Evolutionary conservation across 768 basidiomycete species (phyloP).

Genomic region (Postia placenta): DNA sequence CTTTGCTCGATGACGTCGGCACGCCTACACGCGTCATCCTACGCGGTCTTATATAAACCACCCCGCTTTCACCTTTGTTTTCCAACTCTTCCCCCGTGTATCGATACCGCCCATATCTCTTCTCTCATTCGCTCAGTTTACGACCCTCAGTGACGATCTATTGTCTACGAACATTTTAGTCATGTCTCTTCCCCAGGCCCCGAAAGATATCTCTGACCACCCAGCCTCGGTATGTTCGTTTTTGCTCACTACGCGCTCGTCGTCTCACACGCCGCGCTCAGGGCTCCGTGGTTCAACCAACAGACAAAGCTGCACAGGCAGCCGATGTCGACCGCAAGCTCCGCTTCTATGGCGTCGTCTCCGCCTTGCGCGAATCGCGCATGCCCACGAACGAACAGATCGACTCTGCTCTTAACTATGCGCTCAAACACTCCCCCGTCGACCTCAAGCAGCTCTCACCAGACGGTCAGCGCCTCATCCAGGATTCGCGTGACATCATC

Average conservation of each 20-base stretch:
- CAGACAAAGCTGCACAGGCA: slow-evolving; percentile 52
- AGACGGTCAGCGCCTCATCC: slow-evolving; percentile 70
- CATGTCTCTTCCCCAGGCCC: slow-evolving; percentile 65
- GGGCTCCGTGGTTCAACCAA: slow-evolving; percentile 62
- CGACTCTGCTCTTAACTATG: slow-evolving; percentile 63
- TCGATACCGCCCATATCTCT: too few relatives aligned
- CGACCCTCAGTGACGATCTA: too few relatives aligned
- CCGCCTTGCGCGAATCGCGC: slow-evolving; percentile 75
- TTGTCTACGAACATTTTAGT: background rate
- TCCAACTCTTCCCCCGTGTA: too few relatives aligned
- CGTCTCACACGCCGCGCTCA: background rate
- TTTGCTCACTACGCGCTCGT: too few relatives aligned
- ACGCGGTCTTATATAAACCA: too few relatives aligned
- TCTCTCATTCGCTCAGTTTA: too few relatives aligned
- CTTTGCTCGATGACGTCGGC: too few relatives aligned
- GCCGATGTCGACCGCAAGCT: slow-evolving; percentile 83
- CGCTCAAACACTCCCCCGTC: slow-evolving; percentile 52
- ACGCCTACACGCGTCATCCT: too few relatives aligned
- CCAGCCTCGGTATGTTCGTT: slow-evolving; percentile 28
- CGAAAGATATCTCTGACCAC: slow-evolving; percentile 54
- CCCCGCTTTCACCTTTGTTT: too few relatives aligned
- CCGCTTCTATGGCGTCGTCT: slow-evolving; percentile 72
- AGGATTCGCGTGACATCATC: slow-evolving; percentile 76
- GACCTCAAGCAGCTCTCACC: slow-evolving; percentile 61
- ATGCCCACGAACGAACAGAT: slow-evolving; percentile 81